Percentiles rank a stretch among this genome's conserved stretches.
Conservation (phyloP, 2,329 filamentous ascomycete genomes). For the Neoscytalidium dimidiatum region DNA sequence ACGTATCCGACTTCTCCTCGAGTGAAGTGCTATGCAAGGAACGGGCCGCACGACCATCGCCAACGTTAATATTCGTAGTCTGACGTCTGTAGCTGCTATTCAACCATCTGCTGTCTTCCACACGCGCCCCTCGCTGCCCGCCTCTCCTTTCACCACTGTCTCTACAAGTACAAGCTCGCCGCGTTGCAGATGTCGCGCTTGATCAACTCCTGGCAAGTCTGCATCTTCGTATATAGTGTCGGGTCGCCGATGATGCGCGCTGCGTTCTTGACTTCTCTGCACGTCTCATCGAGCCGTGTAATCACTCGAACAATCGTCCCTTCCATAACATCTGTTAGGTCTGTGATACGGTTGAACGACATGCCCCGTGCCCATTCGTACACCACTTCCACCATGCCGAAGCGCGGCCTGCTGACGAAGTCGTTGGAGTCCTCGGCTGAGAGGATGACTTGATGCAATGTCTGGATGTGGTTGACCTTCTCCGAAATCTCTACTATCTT, state of each 20-base stretch:
- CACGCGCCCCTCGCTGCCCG: background rate
- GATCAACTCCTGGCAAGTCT: slow-evolving; percentile 95
- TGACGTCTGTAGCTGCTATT: background rate
- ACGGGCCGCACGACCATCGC: background rate
- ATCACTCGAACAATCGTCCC: slow-evolving; percentile 97
- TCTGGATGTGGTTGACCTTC: slow-evolving; percentile 88
- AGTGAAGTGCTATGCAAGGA: background rate
- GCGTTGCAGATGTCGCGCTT: slow-evolving; percentile 58
- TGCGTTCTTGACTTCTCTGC: slow-evolving; percentile 95
- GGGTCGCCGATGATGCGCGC: slow-evolving; percentile 95
- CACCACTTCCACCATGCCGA: slow-evolving; percentile 94
- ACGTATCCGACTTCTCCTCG: background rate
- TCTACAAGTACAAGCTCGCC: slow-evolving; percentile 41
- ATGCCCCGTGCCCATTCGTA: slow-evolving; percentile 98
- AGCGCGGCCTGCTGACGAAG: slow-evolving; percentile 82
- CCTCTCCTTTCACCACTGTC: background rate
- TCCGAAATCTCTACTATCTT: slow-evolving; percentile 89
- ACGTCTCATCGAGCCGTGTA: slow-evolving; percentile 91
- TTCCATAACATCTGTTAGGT: slow-evolving; percentile 93
- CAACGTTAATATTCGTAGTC: background rate
- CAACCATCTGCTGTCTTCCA: background rate
- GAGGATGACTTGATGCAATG: slow-evolving; percentile 86
- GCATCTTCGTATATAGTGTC: slow-evolving; percentile 92
- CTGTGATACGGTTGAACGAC: slow-evolving; percentile 97
- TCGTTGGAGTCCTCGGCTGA: slow-evolving; percentile 89